Evolutionary conservation across 495 filamentous ascomycete genomes (phyloP), one percentile per base, ranked within the genome.

Genomic region (Aspergillus bertholletiae): DNA sequence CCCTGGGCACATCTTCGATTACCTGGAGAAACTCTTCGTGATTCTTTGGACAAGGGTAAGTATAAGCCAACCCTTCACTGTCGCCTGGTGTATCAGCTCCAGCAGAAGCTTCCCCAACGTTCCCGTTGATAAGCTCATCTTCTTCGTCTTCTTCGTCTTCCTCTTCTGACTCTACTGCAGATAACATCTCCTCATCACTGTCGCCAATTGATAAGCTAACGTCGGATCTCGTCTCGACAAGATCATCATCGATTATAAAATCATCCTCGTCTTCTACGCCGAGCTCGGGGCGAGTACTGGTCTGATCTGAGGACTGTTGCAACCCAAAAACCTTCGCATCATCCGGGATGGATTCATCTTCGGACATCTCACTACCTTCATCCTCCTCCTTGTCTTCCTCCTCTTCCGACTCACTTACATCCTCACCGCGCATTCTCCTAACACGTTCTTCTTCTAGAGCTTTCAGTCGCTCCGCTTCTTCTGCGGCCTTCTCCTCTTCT

Each of bases 221-320:
- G 52, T 84, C 80, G 7, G 82, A 78, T 32, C 74, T 65, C 28
- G 68, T 73, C 35, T 78, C 80, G 49, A 96, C 80, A 1, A 96
- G 79, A 48, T 96, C 86, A 52, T 94, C 89, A 54, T 96, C 93
- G 51, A 96, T 86, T 8, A 90, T 51, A 59, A 97, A 97, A 54
- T 96, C 89, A 63, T 96, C 92, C 65, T 97, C 92, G 58, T 96
- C 92, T 56, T 96, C 90, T 27, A 92, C 84, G 24, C 64, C 78
- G 5, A 80, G 61, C 17, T 74, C 64, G 41, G 73, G 60, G 22
- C 70, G 65, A 52, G 72, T 54, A 49, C 62, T 67, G 8, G 62
- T 56, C 45, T 71, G 54, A 53, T 53, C 47, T 6, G 57, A 49
- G 51, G 69, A 50, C 46, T 68, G 58, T 20, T 71, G 67, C 39